These are phyloP conservation scores for Leccinum subrobustum DNA, from an alignment of 1,284 basidiomycete species.

Conservation along the genomic window DNA sequence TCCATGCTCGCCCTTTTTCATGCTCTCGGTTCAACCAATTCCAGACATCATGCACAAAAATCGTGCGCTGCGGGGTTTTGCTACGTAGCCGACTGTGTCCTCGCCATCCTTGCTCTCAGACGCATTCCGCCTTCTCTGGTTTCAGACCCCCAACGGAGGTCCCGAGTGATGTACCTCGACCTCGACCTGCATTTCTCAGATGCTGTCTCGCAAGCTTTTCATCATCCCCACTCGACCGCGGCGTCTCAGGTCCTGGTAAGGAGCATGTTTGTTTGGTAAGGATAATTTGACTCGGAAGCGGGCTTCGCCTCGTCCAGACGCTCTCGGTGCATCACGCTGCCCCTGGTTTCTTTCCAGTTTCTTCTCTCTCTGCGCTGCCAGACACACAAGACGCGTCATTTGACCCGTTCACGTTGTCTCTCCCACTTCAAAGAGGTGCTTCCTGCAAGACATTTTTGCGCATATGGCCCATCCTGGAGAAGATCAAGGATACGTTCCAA, in stretches of 20 bases:
- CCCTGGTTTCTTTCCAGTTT: slow-evolving; percentile 81
- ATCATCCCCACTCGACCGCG: slow-evolving; percentile 35
- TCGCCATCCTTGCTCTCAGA: slow-evolving; percentile 70
- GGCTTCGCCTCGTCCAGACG: slow-evolving; percentile 44
- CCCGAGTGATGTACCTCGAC: slow-evolving; percentile 87
- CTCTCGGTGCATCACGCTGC: slow-evolving; percentile 83
- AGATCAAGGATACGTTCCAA: slow-evolving; percentile 57
- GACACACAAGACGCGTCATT: slow-evolving; percentile 37
- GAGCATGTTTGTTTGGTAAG: background rate
- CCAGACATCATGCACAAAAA: slow-evolving; percentile 76
- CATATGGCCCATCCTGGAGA: slow-evolving; percentile 65
- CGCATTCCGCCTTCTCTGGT: slow-evolving; percentile 26
- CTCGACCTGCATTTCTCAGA: slow-evolving; percentile 92
- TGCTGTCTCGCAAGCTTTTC: slow-evolving; percentile 81
- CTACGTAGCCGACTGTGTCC: slow-evolving; percentile 88
- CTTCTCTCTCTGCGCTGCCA: slow-evolving; percentile 53
- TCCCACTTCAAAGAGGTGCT: slow-evolving; percentile 72
- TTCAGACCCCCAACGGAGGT: slow-evolving; percentile 36
- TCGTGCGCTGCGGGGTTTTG: slow-evolving; percentile 85
- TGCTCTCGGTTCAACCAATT: background rate
- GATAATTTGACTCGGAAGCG: background rate
- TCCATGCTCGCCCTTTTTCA: background rate
- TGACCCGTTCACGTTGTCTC: slow-evolving; percentile 73
- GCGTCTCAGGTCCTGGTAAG: slow-evolving; percentile 59
- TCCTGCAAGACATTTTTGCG: slow-evolving; percentile 58